A percentile compares a stretch with the other conserved stretches of the same genome.
phyloP scores from a whole-genome alignment of 2,329 filamentous ascomycete genomes.

The Fusarium kyushuense region DNA sequence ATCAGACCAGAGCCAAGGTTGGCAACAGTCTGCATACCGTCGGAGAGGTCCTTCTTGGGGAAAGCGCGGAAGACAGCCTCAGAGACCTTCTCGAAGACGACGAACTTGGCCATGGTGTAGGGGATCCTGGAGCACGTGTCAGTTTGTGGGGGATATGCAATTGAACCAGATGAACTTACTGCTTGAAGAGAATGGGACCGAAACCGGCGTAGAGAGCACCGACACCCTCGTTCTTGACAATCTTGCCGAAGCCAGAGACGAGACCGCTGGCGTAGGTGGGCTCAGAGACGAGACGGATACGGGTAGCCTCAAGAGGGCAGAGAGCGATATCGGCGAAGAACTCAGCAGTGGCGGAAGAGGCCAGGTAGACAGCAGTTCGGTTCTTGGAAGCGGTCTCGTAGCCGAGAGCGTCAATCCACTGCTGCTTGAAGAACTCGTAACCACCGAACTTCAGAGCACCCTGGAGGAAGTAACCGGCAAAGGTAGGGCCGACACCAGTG shows the following conservation, averaged over 20 bases:
- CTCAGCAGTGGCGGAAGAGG: slow-evolving; percentile 73
- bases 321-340: slow-evolving; percentile 84
- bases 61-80: slow-evolving; percentile 76
- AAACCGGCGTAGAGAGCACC: slow-evolving; percentile 93
- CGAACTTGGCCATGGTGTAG: slow-evolving; percentile 96
- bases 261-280: slow-evolving; percentile 87
- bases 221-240: slow-evolving; percentile 83
- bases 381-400: slow-evolving; percentile 82
- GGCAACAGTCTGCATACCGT: slow-evolving; percentile 78
- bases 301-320: slow-evolving; percentile 91
- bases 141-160: slow-evolving; percentile 23
- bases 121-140: slow-evolving; percentile 71
- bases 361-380: slow-evolving; percentile 85
- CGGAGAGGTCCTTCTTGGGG: slow-evolving; percentile 78
- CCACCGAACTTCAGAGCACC: slow-evolving; percentile 94
- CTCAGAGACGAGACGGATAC: slow-evolving; percentile 92
- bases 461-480: slow-evolving; percentile 93
- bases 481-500: slow-evolving; percentile 87
- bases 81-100: slow-evolving; percentile 89
- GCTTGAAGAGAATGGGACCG: slow-evolving; percentile 80
- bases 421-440: slow-evolving; percentile 97
- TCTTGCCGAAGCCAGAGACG: slow-evolving; percentile 83
- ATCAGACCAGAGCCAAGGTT: slow-evolving; percentile 74
- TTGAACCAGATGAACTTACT: slow-evolving; percentile 49
- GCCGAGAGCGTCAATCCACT: slow-evolving; percentile 83